phyloP scores from a whole-genome alignment of 108 stramenopile species.

The Conticribra guillardii region DNA sequence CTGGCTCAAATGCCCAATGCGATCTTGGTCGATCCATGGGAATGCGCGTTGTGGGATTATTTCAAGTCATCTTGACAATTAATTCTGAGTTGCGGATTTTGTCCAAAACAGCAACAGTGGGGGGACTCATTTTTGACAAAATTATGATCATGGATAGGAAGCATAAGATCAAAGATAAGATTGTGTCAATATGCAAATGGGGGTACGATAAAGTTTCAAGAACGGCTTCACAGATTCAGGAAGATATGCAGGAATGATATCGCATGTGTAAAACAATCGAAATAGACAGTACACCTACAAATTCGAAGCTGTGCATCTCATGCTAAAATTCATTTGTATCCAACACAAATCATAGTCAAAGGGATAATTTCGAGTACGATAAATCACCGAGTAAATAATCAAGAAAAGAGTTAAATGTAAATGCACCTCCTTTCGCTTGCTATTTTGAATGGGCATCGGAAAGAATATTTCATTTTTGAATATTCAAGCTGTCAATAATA shows the following conservation, averaged over 20 bases:
- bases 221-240: constrained; percentile 39
- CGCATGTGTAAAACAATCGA: neutral
- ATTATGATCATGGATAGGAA: constrained; percentile 87
- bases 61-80: constrained; percentile 62
- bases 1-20: constrained; percentile 60
- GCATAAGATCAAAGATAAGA: constrained; percentile 74
- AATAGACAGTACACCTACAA: neutral
- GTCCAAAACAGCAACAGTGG: constrained; percentile 64
- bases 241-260: constrained; percentile 40
- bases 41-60: constrained; percentile 75
- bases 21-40: constrained; percentile 81
- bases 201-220: constrained; percentile 58
- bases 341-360: neutral
- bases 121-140: constrained; percentile 75
- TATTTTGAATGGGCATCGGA: too few species aligned
- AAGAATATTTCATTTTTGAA: too few species aligned
- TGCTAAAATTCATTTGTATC: neutral
- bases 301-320: neutral
- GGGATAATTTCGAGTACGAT: too few species aligned
- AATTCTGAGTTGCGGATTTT: constrained; percentile 68
- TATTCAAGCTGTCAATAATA: too few species aligned
- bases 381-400: too few species aligned
- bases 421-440: too few species aligned
- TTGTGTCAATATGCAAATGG: constrained; percentile 56
- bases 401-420: too few species aligned